These are phyloP conservation scores for Artemisia tridentata DNA, from an alignment of 129 eudicot genomes.

Conservation along the genomic window DNA sequence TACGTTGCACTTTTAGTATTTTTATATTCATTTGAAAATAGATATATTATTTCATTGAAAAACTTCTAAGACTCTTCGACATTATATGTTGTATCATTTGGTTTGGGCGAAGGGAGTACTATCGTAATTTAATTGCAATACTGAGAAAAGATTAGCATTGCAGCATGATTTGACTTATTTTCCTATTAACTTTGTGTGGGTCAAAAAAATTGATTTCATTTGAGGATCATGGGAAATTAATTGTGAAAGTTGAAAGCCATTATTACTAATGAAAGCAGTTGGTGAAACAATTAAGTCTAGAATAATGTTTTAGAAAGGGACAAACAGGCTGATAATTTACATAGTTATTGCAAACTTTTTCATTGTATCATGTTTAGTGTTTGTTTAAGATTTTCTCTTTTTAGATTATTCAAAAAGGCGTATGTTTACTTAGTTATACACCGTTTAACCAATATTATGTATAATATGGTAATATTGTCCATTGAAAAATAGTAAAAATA, in stretches of 20 bases:
- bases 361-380: neutral
- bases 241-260: conserved; percentile 25
- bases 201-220: conserved; percentile 19
- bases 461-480: no score
- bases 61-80: neutral
- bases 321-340: neutral
- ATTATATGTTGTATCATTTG: neutral
- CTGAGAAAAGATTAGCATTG: neutral
- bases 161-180: conserved; percentile 11
- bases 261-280: conserved; percentile 32
- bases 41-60: no score
- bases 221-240: conserved; percentile 14
- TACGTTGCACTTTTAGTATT: no score
- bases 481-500: no score
- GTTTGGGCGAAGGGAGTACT: no score
- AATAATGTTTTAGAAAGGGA: neutral
- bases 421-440: no score
- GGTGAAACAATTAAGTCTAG: conserved; percentile 23
- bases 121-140: neutral
- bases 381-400: no score
- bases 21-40: no score
- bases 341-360: neutral
- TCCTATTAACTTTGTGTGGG: neutral
- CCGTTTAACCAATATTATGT: no score
- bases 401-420: no score